Percentiles rank a stretch among this genome's conserved stretches.
These are phyloP conservation scores for Plasmodium coatneyi DNA, from an alignment of 169 alveolate species.

Conservation along the genomic window DNA sequence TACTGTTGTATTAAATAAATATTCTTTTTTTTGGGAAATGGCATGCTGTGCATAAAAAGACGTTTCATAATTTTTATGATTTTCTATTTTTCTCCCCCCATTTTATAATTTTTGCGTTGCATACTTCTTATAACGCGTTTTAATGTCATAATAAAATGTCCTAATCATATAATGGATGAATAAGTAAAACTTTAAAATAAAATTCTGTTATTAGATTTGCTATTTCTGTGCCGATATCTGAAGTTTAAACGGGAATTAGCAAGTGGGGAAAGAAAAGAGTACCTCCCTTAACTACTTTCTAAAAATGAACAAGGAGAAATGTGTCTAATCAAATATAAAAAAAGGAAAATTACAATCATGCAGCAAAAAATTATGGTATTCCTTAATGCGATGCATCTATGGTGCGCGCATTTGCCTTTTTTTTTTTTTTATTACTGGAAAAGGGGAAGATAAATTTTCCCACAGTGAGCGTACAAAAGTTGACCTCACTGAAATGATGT, in stretches of 20 bases:
- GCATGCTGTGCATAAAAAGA: neutral
- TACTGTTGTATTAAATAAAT: neutral
- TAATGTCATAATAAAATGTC: neutral
- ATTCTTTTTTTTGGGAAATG: neutral
- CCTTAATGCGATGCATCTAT: neutral
- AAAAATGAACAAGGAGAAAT: neutral
- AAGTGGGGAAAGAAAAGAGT: neutral
- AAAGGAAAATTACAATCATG: neutral
- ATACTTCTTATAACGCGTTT: neutral
- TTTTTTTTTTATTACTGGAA: neutral
- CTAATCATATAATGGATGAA: neutral
- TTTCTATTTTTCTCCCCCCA: neutral
- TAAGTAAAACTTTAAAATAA: neutral
- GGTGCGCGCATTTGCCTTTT: neutral
- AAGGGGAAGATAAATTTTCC: neutral
- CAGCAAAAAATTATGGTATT: neutral
- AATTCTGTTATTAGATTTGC: neutral
- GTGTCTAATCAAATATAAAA: neutral
- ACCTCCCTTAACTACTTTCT: neutral
- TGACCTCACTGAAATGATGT: neutral
- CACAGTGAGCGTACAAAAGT: neutral
- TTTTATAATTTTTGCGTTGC: neutral
- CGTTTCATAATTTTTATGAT: neutral
- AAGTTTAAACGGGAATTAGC: neutral
- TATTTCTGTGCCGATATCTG: neutral